A percentile compares a stretch with the other conserved stretches of the same genome.
Evolutionary conservation across 2,329 filamentous ascomycete species (phyloP).

Genomic region (Fragosphaeria purpurea): DNA sequence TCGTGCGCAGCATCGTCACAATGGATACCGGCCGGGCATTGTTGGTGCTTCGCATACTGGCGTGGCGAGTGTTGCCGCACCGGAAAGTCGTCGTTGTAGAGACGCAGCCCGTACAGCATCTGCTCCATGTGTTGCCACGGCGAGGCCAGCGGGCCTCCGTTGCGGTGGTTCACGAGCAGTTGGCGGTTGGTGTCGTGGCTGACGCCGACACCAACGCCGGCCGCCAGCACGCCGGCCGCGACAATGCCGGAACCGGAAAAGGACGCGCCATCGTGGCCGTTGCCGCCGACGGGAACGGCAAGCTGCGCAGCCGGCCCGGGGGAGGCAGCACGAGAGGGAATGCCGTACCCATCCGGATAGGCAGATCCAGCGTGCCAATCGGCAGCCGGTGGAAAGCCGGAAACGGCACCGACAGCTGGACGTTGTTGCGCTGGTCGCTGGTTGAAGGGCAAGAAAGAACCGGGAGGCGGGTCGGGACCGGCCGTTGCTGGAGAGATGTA

Average conservation of each 20-base stretch:
- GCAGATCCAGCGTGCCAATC: background rate
- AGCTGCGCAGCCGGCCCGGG: background rate
- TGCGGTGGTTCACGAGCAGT: slow-evolving; percentile 1
- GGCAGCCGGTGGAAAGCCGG: background rate
- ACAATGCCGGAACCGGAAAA: slow-evolving; percentile 2
- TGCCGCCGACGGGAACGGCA: background rate
- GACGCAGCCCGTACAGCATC: slow-evolving; percentile 13
- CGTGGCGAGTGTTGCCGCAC: slow-evolving; percentile 11
- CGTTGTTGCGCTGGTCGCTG: too few species aligned
- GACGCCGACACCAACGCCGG: slow-evolving; percentile 2
- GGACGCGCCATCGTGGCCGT: background rate
- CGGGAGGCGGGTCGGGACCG: background rate
- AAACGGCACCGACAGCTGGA: background rate
- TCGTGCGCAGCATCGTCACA: slow-evolving; percentile 4
- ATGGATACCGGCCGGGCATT: background rate
- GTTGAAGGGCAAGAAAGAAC: too few species aligned
- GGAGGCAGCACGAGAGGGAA: background rate
- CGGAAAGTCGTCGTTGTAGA: slow-evolving; percentile 13
- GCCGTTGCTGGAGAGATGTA: slow-evolving; percentile 1
- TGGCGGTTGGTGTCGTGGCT: background rate
- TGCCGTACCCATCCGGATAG: background rate
- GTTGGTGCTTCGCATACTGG: slow-evolving; percentile 9
- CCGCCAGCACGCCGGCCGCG: slow-evolving; percentile 3
- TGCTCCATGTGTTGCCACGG: slow-evolving; percentile 19
- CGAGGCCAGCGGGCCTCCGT: slow-evolving; percentile 9